These are phyloP conservation scores for Kwoniella pini DNA, from an alignment of 768 basidiomycete genomes.

Conservation along the genomic window DNA sequence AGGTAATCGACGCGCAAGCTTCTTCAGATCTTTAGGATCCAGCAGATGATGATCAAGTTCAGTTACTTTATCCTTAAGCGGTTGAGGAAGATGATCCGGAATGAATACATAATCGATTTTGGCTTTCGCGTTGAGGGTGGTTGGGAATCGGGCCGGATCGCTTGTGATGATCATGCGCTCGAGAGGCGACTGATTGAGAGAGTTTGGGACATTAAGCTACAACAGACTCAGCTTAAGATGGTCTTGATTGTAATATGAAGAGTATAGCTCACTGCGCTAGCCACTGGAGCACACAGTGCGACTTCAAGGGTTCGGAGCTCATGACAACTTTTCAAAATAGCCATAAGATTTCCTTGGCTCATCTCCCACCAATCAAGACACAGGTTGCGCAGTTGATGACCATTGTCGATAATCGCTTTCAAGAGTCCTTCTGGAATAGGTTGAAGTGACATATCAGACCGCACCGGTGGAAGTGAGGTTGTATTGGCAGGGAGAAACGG, in stretches of 20 bases:
- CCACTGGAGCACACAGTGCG: not conserved
- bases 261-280: slow-evolving; percentile 1
- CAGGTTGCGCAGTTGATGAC: not conserved
- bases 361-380: slow-evolving; percentile 30
- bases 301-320: slow-evolving; percentile 7
- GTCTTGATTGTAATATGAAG: no score
- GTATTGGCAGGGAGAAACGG: slow-evolving; percentile 16
- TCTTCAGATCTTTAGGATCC: slow-evolving; percentile 22
- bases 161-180: not conserved
- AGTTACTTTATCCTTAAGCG: not conserved
- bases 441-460: not conserved
- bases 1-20: slow-evolving; percentile 23
- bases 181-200: not conserved
- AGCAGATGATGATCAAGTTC: slow-evolving; percentile 15
- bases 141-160: not conserved
- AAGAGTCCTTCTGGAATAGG: slow-evolving; percentile 7
- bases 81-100: not conserved
- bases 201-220: slow-evolving; percentile 2
- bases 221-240: not conserved
- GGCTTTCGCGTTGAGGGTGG: not conserved
- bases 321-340: slow-evolving; percentile 1
- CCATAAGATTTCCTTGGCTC: not conserved
- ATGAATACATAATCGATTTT: not conserved
- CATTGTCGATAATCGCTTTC: not conserved
- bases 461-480: not conserved